These are phyloP conservation scores for Malus sieversii DNA, from an alignment of 306 rosid species.

Conservation along the genomic window DNA sequence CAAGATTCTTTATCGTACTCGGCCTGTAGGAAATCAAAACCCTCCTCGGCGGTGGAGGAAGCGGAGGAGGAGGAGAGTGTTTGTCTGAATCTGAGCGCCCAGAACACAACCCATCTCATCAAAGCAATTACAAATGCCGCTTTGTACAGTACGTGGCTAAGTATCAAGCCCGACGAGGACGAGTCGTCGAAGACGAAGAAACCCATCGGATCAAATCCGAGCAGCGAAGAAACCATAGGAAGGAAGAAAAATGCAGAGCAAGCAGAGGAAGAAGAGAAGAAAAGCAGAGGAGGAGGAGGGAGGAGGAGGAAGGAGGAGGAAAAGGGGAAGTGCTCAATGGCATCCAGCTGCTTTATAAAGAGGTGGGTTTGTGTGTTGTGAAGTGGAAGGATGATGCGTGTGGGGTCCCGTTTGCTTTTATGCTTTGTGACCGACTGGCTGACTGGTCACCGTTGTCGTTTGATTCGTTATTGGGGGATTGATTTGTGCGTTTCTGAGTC, in stretches of 20 bases:
- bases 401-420: neutral
- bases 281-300: neutral
- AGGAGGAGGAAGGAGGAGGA: conserved; percentile 7
- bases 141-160: conserved; percentile 50
- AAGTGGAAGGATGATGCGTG: neutral
- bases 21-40: neutral
- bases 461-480: conserved; percentile 5
- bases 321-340: conserved; percentile 42
- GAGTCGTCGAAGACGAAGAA: conserved; percentile 29
- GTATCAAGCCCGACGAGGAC: conserved; percentile 29
- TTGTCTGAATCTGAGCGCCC: conserved; percentile 24
- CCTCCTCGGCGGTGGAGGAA: neutral
- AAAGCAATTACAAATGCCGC: conserved; percentile 57
- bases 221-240: neutral
- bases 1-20: neutral
- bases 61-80: conserved; percentile 1
- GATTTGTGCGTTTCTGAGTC: conserved; percentile 22
- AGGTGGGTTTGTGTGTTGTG: neutral
- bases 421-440: conserved; percentile 2
- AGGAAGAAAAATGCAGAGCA: neutral
- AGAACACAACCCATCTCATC: conserved; percentile 51
- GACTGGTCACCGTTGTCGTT: conserved; percentile 23
- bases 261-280: neutral
- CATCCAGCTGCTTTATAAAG: conserved; percentile 44
- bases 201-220: conserved; percentile 28